Evolutionary conservation across 768 basidiomycete genomes (phyloP), one percentile per base, ranked within the genome.

Genomic region (Naganishia kalamii): DNA sequence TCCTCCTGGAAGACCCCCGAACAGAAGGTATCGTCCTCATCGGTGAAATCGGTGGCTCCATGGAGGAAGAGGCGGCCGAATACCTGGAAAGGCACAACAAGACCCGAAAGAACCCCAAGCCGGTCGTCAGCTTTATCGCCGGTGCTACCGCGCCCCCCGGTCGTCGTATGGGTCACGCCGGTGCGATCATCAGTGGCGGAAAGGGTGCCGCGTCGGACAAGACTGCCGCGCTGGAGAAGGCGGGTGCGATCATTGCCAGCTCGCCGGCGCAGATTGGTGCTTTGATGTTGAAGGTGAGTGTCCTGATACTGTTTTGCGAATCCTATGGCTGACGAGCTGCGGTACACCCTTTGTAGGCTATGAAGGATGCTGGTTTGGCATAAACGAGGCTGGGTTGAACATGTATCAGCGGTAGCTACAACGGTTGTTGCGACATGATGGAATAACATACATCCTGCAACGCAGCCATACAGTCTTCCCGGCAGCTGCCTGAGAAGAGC

Each of bases 51-150:
- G 96, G 96, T 69, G 96, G 96, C 23, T 88, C 90, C 8, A 96
- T 97, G 94, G 96, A 99, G 80, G 96, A 99, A 79, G 94, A 98
- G 69, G 96, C 96, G 7, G 96, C 96, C 5, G 96, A 92, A 71
- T 98, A 94, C 80, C 82, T 99, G 62, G 88, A 89, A 77, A 83
- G 84, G 78, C 88, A 89, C 82, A 99, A 99, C 83, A 89, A 90
- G 81, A 91, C 88, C 29, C 84, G 89, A 60, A 79, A 79, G 62
- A 82, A 86, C 70, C 90, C 90, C 64, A 99, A 99, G 80, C 96
- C 96, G 52, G 92, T 98, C 37, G 91, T 99, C 63, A 90, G 88
- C 41, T 99, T 99, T 80, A 97, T 99, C 74, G 96, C 96, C 63
- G 96, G 96, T 54, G 87, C 90, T 65, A 98, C 96, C 63, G 96